Percentiles rank a stretch among this genome's conserved stretches.
phyloP scores from a whole-genome alignment of 2,329 filamentous ascomycete genomes.

The Seiridium cupressi region DNA sequence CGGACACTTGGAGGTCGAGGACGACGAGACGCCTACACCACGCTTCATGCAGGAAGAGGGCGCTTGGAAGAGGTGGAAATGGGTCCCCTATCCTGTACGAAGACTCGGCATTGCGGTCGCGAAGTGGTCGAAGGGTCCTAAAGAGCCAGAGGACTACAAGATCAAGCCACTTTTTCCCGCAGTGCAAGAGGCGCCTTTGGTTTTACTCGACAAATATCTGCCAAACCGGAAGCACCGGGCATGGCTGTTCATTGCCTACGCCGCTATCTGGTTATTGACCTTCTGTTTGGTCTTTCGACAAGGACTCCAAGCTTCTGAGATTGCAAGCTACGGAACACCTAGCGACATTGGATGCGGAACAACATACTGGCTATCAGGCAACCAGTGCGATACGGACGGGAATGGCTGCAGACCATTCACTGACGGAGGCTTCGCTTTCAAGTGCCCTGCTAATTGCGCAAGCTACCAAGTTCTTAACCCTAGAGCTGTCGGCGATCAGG shows the following conservation, averaged over 20 bases:
- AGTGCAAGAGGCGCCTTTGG: conserved; percentile 66
- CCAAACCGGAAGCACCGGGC: conserved; percentile 58
- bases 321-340: conserved; percentile 67
- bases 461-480: conserved; percentile 66
- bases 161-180: conserved; percentile 63
- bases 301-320: conserved; percentile 57
- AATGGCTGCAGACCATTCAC: conserved; percentile 73
- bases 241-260: conserved; percentile 57
- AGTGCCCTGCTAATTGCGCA: conserved; percentile 71
- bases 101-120: conserved; percentile 39
- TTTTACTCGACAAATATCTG: conserved; percentile 60
- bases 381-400: conserved; percentile 73
- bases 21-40: conserved; percentile 50
- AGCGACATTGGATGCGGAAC: conserved; percentile 64
- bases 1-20: conserved; percentile 43
- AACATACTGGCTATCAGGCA: conserved; percentile 69
- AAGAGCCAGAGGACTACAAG: conserved; percentile 46
- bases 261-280: conserved; percentile 65
- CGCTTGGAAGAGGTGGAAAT: conserved; percentile 50
- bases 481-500: conserved; percentile 70
- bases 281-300: conserved; percentile 69
- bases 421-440: conserved; percentile 68
- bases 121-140: conserved; percentile 56
- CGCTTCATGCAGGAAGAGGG: conserved; percentile 59
- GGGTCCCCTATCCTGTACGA: conserved; percentile 57